These are phyloP conservation scores for Tricholoma saponaceum DNA, from an alignment of 768 basidiomycete species.

Conservation along the genomic window DNA sequence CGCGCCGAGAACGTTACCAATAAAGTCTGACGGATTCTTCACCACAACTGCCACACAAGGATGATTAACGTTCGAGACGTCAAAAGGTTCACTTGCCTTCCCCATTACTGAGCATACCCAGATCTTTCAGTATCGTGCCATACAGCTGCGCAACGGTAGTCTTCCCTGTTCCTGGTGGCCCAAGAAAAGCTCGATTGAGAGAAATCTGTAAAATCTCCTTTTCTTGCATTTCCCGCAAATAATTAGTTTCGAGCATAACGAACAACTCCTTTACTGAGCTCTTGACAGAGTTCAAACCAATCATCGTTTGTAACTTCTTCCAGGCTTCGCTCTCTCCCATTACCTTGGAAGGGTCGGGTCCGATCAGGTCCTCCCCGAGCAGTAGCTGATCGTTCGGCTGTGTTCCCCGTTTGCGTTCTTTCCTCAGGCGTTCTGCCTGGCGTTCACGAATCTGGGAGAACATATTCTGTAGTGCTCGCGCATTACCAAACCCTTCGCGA, in stretches of 20 bases:
- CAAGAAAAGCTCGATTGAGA: constrained; percentile 63
- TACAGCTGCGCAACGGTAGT: constrained; percentile 68
- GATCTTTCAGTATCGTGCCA: constrained; percentile 55
- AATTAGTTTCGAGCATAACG: constrained; percentile 46
- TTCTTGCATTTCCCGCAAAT: constrained; percentile 55
- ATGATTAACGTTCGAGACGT: not conserved
- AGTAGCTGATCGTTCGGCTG: constrained; percentile 48
- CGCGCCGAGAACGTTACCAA: constrained; percentile 52
- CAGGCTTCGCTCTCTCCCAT: constrained; percentile 43
- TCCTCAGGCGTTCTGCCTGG: constrained; percentile 47
- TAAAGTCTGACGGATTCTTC: constrained; percentile 68
- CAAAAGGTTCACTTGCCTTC: constrained; percentile 44
- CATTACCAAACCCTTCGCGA: constrained; percentile 61
- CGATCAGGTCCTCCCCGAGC: constrained; percentile 54
- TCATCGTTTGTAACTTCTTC: constrained; percentile 46
- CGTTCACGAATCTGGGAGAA: constrained; percentile 43
- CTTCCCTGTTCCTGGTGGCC: constrained; percentile 69
- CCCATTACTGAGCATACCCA: constrained; percentile 63
- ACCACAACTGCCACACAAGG: constrained; percentile 41
- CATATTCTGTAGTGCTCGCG: constrained; percentile 52
- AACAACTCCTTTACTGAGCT: constrained; percentile 45
- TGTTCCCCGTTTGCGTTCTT: constrained; percentile 34
- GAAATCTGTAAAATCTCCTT: constrained; percentile 49
- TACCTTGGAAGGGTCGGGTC: constrained; percentile 54
- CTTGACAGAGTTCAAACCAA: constrained; percentile 57